phyloP scores from a whole-genome alignment of 2,329 filamentous ascomycete species.

The Teratosphaeria destructans region DNA sequence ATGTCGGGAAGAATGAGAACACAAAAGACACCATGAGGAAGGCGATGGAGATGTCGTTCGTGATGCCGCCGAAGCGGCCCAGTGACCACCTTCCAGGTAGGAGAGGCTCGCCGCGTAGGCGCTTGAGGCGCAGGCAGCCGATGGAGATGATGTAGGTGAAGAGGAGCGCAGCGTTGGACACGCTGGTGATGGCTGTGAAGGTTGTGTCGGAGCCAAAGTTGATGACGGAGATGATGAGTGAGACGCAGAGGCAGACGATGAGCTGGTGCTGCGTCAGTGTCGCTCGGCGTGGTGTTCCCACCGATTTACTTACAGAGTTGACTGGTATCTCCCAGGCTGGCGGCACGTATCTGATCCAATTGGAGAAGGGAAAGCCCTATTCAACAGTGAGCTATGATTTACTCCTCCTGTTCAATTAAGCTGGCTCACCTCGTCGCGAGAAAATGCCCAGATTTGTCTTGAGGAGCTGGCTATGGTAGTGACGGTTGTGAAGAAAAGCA shows the following conservation, averaged over 20 bases:
- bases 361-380: slow-evolving; percentile 25
- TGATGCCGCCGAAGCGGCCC: slow-evolving; percentile 23
- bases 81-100: slow-evolving; percentile 23
- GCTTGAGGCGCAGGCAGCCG: slow-evolving; percentile 23
- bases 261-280: slow-evolving; percentile 8
- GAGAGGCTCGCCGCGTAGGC: slow-evolving; percentile 20
- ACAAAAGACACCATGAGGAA: slow-evolving; percentile 23
- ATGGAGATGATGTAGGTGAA: slow-evolving; percentile 26
- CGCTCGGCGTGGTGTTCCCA: not conserved
- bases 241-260: slow-evolving; percentile 21
- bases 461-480: slow-evolving; percentile 25
- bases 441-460: slow-evolving; percentile 25
- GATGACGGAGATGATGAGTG: slow-evolving; percentile 29
- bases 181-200: slow-evolving; percentile 32
- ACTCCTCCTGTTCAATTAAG: not conserved
- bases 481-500: slow-evolving; percentile 26
- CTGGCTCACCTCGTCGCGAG: slow-evolving; percentile 18
- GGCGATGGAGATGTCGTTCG: slow-evolving; percentile 24
- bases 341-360: slow-evolving; percentile 22
- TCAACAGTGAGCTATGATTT: not conserved
- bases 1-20: slow-evolving; percentile 25
- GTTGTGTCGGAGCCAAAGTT: slow-evolving; percentile 32
- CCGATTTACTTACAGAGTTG: slow-evolving; percentile 16
- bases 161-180: slow-evolving; percentile 26
- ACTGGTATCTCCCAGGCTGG: slow-evolving; percentile 23